Percentiles rank a stretch among this genome's conserved stretches.
These are phyloP conservation scores for Tricholoma bakamatsutake DNA, from an alignment of 768 basidiomycete species.

Conservation along the genomic window DNA sequence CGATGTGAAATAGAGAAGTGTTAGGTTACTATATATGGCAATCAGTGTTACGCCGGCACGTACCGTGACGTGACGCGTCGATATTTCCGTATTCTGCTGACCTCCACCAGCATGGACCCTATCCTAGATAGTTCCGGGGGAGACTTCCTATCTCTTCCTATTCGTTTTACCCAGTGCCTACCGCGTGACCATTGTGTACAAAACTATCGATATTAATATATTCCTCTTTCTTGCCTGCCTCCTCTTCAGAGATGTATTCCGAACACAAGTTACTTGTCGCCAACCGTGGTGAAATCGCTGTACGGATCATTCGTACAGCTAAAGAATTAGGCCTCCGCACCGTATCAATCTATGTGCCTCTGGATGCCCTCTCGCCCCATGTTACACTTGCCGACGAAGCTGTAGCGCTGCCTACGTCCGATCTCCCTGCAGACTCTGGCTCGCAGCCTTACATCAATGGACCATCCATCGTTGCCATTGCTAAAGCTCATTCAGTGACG, in stretches of 20 bases:
- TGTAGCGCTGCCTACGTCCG: constrained; percentile 24
- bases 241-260: constrained; percentile 8
- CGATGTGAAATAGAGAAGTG: too few relatives aligned
- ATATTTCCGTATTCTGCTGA: too few relatives aligned
- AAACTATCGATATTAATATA: too few relatives aligned
- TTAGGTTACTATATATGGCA: too few relatives aligned
- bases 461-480: constrained; percentile 35
- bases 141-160: too few relatives aligned
- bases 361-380: constrained; percentile 54
- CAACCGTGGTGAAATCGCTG: constrained; percentile 70
- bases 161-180: too few relatives aligned
- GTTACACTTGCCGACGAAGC: constrained; percentile 51
- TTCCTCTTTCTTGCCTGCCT: too few relatives aligned
- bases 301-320: constrained; percentile 56
- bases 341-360: constrained; percentile 52
- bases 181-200: too few relatives aligned
- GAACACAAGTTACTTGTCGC: constrained; percentile 56
- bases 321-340: constrained; percentile 44
- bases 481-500: constrained; percentile 34
- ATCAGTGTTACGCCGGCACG: too few relatives aligned
- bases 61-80: too few relatives aligned
- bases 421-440: constrained; percentile 25
- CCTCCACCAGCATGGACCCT: too few relatives aligned
- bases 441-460: constrained; percentile 37
- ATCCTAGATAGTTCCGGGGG: too few relatives aligned